phyloP scores from a whole-genome alignment of 768 basidiomycete genomes.

The Lentinula sp. region DNA sequence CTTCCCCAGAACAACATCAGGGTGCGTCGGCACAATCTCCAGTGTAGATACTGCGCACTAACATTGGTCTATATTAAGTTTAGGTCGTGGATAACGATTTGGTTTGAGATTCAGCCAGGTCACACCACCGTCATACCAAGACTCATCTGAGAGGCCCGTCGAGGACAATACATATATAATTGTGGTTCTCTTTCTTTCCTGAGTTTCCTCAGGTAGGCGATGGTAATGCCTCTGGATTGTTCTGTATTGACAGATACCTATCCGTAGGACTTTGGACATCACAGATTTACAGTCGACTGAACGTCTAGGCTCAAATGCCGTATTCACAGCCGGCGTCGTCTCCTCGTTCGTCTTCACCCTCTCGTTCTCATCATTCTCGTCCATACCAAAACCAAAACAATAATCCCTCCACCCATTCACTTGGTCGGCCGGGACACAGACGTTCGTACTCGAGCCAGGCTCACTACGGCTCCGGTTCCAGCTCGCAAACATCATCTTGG shows the following conservation, averaged over 20 bases:
- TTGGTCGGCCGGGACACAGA: conserved; percentile 2
- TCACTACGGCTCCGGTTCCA: not conserved
- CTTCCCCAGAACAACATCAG: no score
- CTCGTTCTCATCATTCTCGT: not conserved
- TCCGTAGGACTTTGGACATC: no score
- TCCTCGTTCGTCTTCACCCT: not conserved
- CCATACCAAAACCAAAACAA: not conserved
- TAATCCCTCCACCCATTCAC: not conserved
- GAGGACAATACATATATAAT: no score
- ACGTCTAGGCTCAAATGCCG: not conserved
- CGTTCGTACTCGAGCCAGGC: conserved; percentile 1
- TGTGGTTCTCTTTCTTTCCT: no score
- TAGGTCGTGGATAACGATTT: not conserved
- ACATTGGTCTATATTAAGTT: no score
- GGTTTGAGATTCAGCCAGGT: not conserved
- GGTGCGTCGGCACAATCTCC: no score
- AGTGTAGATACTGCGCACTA: no score
- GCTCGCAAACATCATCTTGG: not conserved
- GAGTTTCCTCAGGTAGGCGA: not conserved
- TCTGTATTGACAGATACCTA: not conserved
- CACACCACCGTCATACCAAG: not conserved
- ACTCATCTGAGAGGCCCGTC: no score
- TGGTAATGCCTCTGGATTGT: not conserved
- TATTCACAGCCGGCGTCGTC: not conserved
- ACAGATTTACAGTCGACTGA: not conserved